phyloP scores from a whole-genome alignment of 179 eudicot genomes.

The Beta corolliflora region DNA sequence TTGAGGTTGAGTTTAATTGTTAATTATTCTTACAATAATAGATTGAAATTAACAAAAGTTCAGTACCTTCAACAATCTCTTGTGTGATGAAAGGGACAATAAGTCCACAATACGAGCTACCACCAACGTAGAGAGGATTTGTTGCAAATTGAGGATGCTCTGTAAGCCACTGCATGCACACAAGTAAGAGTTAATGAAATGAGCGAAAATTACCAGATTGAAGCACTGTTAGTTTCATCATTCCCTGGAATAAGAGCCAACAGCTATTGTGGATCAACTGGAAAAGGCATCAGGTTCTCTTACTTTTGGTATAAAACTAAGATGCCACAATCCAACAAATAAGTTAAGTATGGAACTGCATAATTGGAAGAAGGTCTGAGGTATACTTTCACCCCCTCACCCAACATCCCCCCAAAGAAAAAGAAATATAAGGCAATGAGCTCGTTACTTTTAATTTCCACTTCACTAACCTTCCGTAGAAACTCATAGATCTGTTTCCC shows the following conservation, averaged over 20 bases:
- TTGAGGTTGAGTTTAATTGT: neutral
- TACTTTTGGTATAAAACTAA: neutral
- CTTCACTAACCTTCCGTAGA: conserved; percentile 24
- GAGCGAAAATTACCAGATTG: neutral
- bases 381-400: too few species aligned
- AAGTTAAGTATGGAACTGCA: neutral
- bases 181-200: neutral
- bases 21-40: neutral
- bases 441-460: neutral
- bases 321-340: neutral
- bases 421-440: neutral
- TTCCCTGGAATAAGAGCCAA: neutral
- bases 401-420: too few species aligned
- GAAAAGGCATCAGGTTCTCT: neutral
- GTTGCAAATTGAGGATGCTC: conserved; percentile 25
- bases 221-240: neutral
- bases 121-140: conserved; percentile 30
- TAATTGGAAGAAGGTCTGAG: neutral
- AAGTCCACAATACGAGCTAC: conserved; percentile 35
- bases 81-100: conserved; percentile 29
- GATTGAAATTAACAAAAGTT: neutral
- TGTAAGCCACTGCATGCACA: conserved; percentile 27
- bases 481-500: conserved; percentile 25
- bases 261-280: neutral
- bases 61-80: conserved; percentile 31